Evolutionary conservation across 2,329 filamentous ascomycete species (phyloP), one percentile per base, ranked within the genome.

Genomic region (Aspergillus costaricaensis): DNA sequence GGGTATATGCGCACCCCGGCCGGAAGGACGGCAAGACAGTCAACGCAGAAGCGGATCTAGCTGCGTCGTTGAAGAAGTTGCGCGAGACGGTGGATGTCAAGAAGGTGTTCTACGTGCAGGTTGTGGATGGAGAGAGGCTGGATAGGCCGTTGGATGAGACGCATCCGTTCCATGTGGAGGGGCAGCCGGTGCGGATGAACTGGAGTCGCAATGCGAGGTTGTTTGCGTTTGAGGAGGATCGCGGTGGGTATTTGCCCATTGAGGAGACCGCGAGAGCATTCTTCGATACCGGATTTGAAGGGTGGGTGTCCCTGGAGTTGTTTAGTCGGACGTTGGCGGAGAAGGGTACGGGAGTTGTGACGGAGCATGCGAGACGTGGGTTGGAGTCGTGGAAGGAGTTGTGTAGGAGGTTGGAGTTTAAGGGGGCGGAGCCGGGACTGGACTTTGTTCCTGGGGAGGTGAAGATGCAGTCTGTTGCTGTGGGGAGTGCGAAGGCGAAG

Each of bases 201-300:
- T 94, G 91, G 91, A 91, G 85, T 39, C 78, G 91, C 17, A 92
- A 92, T 71, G 90, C 88, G 63, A 80, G 91, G 17, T 73, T 90
- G 3, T 92, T 90, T 69, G 86, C 89, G 62, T 87, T 90, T 66
- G 78, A 88, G 71, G 75, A 82, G 70, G 76, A 86, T 2, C 75
- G 80, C 2, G 88, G 88, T 0, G 90, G 84, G 0, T 92, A 91
- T 69, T 76, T 93, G 1, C 90, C 90, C 0, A 81, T 89, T 6
- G 77, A 81, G 57, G 81, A 87, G 32, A 83, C 92, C 19, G 80
- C 86, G 0, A 74, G 81, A 41, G 83, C 86, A 0, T 83, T 92
- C 52, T 82, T 91, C 9, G 85, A 84, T 0, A 78, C 61, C 6
- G 87, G 87, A 0, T 92, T 85, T 65, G 77, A 85, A 57, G 89